phyloP scores from a whole-genome alignment of 1,139 yeast species.

The Schwanniomyces etchellsii region DNA sequence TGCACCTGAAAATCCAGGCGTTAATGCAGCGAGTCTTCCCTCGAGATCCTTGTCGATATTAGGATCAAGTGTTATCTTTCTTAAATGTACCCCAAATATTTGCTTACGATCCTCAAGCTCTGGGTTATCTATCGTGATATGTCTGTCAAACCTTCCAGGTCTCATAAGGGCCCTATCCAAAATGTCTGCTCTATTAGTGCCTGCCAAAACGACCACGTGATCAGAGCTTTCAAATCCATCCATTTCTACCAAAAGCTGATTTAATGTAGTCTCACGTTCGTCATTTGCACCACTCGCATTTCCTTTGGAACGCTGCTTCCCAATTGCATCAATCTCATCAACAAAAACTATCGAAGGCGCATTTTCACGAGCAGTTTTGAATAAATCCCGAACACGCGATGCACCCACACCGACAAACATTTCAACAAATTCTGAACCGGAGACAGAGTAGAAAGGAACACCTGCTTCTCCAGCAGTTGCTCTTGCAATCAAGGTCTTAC shows the following conservation, averaged over 20 bases:
- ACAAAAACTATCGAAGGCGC: constrained; percentile 93
- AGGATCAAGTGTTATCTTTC: constrained; percentile 52
- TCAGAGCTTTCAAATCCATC: constrained; percentile 90
- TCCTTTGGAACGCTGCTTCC: constrained; percentile 85
- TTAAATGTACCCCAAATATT: constrained; percentile 80
- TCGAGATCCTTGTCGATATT: constrained; percentile 46
- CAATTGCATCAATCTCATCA: constrained; percentile 98
- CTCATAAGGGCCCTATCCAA: constrained; percentile 88
- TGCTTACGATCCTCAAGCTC: constrained; percentile 92
- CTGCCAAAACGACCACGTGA: constrained; percentile 94
- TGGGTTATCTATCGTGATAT: constrained; percentile 85
- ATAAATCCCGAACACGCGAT: constrained; percentile 90
- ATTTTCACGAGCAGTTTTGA: constrained; percentile 84
- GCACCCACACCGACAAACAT: constrained; percentile 99
- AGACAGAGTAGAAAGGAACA: constrained; percentile 90
- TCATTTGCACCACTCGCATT: constrained; percentile 86
- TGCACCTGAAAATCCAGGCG: constrained; percentile 98
- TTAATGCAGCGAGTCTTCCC: constrained; percentile 87
- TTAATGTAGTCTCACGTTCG: constrained; percentile 93
- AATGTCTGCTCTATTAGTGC: constrained; percentile 93
- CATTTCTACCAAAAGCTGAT: constrained; percentile 95
- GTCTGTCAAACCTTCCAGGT: constrained; percentile 97
- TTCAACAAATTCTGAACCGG: constrained; percentile 98
- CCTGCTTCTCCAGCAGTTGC: constrained; percentile 99
- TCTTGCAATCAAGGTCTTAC: constrained; percentile 94